Evolutionary conservation across 352 stramenopile genomes (phyloP), one percentile per base, ranked within the genome.

Genomic region (Phytopythium sindhum): DNA sequence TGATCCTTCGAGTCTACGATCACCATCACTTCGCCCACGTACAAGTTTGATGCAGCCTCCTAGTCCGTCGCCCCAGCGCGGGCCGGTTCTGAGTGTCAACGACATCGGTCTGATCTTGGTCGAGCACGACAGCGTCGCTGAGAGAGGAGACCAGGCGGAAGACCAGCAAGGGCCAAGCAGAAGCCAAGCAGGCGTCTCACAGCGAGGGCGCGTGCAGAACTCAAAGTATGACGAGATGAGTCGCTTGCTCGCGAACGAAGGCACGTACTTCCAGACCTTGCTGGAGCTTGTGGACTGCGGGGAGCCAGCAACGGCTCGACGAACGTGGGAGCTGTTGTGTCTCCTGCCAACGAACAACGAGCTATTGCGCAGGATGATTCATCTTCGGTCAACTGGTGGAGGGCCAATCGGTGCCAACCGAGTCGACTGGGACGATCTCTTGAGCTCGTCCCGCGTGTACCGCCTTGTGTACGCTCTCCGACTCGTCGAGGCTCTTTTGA

Each of bases 311-410:
- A 91, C 77, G 0, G 84, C 78, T 0, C 75, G 86, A 54, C 75
- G 86, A 12, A 80, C 80, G 26, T 95, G 86, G 86, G 83, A 91
- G 37, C 60, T 95, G 26, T 64, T 95, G 10, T 91, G 80, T 28
- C 70, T 76, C 8, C 57, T 95, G 8, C 86, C 86, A 5, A 90
- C 83, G 14, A 95, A 89, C 63, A 80, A 84, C 33, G 62, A 77
- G 1, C 57, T 90, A 11, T 61, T 95, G 24, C 78, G 77, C 17
- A 68, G 73, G 29, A 93, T 93, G 78, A 84, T 93, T 39, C 70
- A 65, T 9, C 69, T 94, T 11, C 78, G 83, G 17, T 52, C 52
- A 11, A 48, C 56, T 17, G 21, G 59, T 1, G 65, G 57, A 14
- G 60, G 68, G 29, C 8, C 47, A 58, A 39, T 42, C 28, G 42